Percentiles rank a stretch among this genome's conserved stretches.
Conservation (phyloP, 2,329 filamentous ascomycete genomes). For the Colletotrichum cereale region DNA sequence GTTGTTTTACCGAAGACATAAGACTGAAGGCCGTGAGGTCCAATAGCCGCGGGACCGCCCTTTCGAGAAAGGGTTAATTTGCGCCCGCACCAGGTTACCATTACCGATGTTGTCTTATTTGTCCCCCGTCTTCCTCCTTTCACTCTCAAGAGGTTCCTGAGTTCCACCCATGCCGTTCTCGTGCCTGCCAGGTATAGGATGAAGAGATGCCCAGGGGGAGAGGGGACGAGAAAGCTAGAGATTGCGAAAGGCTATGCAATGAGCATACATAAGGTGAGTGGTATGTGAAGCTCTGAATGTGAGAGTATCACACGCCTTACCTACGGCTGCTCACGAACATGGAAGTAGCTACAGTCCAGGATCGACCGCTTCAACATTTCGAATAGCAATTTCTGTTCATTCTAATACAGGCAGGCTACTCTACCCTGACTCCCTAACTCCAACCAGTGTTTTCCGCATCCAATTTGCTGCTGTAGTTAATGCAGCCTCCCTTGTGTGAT, state of each 20-base stretch:
- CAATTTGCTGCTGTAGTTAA: neutral
- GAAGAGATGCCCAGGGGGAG: neutral
- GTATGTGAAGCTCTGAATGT: neutral
- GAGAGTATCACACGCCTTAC: neutral
- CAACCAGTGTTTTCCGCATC: neutral
- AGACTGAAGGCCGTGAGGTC: neutral
- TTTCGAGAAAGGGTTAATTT: neutral
- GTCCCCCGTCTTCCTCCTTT: neutral
- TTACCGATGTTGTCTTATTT: neutral
- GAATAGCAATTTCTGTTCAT: neutral
- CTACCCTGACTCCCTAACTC: neutral
- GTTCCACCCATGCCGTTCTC: neutral
- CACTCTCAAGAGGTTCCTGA: neutral
- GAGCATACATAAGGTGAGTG: too few relatives aligned
- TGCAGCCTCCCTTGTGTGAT: neutral
- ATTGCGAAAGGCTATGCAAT: neutral
- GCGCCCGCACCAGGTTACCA: neutral
- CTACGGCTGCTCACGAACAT: neutral
- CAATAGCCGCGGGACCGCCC: too few relatives aligned
- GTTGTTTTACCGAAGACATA: conserved; percentile 4
- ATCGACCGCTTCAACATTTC: too few relatives aligned
- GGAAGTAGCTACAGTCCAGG: too few relatives aligned
- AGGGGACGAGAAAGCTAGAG: neutral
- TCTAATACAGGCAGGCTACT: neutral
- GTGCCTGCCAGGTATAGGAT: neutral